phyloP scores from a whole-genome alignment of 2,329 filamentous ascomycete genomes.

The Colletotrichum costaricense region DNA sequence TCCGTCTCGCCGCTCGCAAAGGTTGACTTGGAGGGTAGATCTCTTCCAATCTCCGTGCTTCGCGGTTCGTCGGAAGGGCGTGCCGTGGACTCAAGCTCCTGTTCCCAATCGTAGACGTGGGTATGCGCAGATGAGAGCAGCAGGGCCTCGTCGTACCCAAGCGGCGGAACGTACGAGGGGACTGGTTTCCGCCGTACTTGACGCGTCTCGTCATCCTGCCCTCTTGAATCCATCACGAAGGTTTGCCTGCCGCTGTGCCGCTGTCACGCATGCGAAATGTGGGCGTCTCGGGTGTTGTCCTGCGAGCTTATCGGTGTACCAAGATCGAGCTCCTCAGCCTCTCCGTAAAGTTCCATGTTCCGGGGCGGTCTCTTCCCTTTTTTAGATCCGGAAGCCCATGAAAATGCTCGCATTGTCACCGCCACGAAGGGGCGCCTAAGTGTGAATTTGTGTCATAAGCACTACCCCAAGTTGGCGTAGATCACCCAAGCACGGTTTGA shows the following conservation, averaged over 20 bases:
- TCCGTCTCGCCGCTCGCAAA: neutral
- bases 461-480: neutral
- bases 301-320: neutral
- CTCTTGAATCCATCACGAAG: constrained; percentile 5
- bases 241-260: neutral
- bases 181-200: neutral
- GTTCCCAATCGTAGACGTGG: neutral
- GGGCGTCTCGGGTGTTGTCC: neutral
- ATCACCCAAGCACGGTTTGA: neutral
- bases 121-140: constrained; percentile 18
- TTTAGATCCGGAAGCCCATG: neutral
- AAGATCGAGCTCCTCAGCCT: neutral
- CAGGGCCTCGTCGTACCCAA: constrained; percentile 11
- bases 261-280: neutral
- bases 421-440: neutral
- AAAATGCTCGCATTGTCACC: neutral
- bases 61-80: neutral
- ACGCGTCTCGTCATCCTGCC: neutral
- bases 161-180: constrained; percentile 7
- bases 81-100: neutral
- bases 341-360: neutral
- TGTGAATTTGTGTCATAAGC: neutral
- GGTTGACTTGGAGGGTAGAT: neutral
- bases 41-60: neutral
- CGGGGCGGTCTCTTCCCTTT: neutral